Percentiles rank a stretch among this genome's conserved stretches.
Evolutionary conservation across 768 basidiomycete genomes (phyloP).

Genomic region (Collybiopsis confluens): DNA sequence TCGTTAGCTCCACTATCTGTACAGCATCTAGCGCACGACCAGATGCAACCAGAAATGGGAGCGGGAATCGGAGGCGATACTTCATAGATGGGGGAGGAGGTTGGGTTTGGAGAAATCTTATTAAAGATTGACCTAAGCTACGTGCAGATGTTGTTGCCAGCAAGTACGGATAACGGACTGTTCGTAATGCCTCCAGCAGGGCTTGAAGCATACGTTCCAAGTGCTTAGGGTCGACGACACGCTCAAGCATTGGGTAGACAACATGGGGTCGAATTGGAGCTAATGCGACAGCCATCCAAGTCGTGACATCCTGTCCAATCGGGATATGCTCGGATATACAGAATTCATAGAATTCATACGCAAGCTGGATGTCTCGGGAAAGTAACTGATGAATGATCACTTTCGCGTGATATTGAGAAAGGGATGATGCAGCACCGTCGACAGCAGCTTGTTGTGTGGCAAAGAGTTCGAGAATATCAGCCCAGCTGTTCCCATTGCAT

Average conservation of each 20-base stretch:
- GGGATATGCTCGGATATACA: constrained; percentile 18
- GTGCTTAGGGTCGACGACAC: constrained; percentile 24
- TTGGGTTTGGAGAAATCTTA: constrained; percentile 28
- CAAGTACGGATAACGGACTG: constrained; percentile 25
- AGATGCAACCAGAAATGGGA: constrained; percentile 34
- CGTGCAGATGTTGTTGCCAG: constrained; percentile 25
- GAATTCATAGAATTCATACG: constrained; percentile 30
- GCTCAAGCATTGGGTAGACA: constrained; percentile 31
- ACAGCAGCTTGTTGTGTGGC: background rate
- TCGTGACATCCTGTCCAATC: constrained; percentile 18
- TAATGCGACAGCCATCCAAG: constrained; percentile 28
- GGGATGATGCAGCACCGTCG: constrained; percentile 14
- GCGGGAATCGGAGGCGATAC: constrained; percentile 44
- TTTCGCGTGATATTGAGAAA: constrained; percentile 19
- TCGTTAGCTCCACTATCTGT: constrained; percentile 35
- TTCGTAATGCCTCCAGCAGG: constrained; percentile 34
- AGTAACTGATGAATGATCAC: constrained; percentile 24
- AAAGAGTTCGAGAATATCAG: constrained; percentile 27
- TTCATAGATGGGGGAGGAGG: constrained; percentile 27
- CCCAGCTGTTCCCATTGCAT: constrained; percentile 23
- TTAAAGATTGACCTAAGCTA: constrained; percentile 30
- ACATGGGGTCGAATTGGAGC: constrained; percentile 23
- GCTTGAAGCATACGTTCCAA: constrained; percentile 32
- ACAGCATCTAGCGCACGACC: constrained; percentile 32
- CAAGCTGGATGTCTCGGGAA: constrained; percentile 24